Percentiles rank a stretch among this genome's conserved stretches.
Conservation (phyloP, 2,329 filamentous ascomycete genomes). For the Aspergillus floridensis region DNA sequence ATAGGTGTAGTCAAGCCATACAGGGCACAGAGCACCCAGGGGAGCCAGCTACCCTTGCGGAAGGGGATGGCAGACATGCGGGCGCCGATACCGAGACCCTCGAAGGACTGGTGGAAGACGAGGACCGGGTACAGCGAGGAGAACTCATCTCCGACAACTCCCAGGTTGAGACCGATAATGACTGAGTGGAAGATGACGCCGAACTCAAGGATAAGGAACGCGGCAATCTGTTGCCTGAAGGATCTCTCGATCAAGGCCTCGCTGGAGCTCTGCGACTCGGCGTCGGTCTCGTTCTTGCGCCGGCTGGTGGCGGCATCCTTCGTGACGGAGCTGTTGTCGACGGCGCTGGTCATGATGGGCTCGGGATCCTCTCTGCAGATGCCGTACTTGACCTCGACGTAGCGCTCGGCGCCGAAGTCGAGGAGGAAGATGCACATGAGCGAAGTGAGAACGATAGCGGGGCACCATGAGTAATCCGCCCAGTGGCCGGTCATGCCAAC, state of each 20-base stretch:
- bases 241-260: slow-evolving; percentile 23
- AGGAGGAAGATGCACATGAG: slow-evolving; percentile 13
- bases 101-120: slow-evolving; percentile 63
- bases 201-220: slow-evolving; percentile 53
- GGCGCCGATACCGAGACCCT: slow-evolving; percentile 62
- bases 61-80: slow-evolving; percentile 59
- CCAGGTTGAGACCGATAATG: slow-evolving; percentile 62
- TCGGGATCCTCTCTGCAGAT: slow-evolving; percentile 12
- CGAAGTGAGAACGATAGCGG: slow-evolving; percentile 13
- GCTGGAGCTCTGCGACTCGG: slow-evolving; percentile 4
- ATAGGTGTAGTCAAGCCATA: slow-evolving; percentile 15
- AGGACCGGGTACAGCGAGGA: slow-evolving; percentile 58
- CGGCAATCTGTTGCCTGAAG: slow-evolving; percentile 40
- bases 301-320: background rate
- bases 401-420: slow-evolving; percentile 14
- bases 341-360: slow-evolving; percentile 8
- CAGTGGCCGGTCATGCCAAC: slow-evolving; percentile 15
- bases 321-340: background rate
- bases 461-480: slow-evolving; percentile 14
- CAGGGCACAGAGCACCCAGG: slow-evolving; percentile 10
- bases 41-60: slow-evolving; percentile 24
- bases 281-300: slow-evolving; percentile 1
- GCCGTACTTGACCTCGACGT: slow-evolving; percentile 14
- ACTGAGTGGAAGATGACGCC: slow-evolving; percentile 64
- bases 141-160: slow-evolving; percentile 58